phyloP scores from a whole-genome alignment of 495 filamentous ascomycete species.

The Penicillium pulvis region DNA sequence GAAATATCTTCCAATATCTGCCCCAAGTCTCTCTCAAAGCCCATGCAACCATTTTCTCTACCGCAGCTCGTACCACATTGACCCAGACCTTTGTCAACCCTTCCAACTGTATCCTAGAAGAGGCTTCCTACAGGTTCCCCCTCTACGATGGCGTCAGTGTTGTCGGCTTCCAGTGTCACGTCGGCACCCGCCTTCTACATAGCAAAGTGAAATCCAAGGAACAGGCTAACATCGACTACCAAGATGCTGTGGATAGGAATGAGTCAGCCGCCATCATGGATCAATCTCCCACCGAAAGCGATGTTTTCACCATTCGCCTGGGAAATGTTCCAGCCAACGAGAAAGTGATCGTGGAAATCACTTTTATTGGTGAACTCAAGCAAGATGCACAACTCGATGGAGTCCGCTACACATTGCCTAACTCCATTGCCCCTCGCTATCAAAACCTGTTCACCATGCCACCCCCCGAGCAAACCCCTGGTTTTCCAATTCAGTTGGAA shows the following conservation, averaged over 20 bases:
- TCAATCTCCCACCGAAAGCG: constrained; percentile 6
- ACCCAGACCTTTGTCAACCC: constrained; percentile 22
- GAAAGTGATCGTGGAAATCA: constrained; percentile 17
- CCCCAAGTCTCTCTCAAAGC: constrained; percentile 22
- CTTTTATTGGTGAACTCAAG: constrained; percentile 22
- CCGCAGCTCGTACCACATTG: constrained; percentile 16
- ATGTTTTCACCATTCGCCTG: constrained; percentile 19
- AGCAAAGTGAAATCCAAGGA: constrained; percentile 24
- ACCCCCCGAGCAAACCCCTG: not conserved
- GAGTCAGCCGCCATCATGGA: constrained; percentile 21
- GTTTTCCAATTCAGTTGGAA: constrained; percentile 7
- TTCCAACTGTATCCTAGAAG: constrained; percentile 3
- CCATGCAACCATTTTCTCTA: constrained; percentile 21
- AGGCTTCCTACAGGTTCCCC: constrained; percentile 20
- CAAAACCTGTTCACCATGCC: not conserved
- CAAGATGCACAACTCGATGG: constrained; percentile 21
- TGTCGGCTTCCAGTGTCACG: constrained; percentile 17
- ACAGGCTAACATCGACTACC: constrained; percentile 18
- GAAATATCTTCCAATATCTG: constrained; percentile 3
- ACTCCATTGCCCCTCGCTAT: constrained; percentile 23
- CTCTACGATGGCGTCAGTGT: constrained; percentile 26
- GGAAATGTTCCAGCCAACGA: constrained; percentile 22
- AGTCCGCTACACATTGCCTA: constrained; percentile 19
- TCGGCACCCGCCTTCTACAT: constrained; percentile 16
- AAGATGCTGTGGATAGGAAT: constrained; percentile 9